Percentiles rank a stretch among this genome's conserved stretches.
Conservation (phyloP, 345 rosid genomes). For the Psidium friedrichsthalianum region DNA sequence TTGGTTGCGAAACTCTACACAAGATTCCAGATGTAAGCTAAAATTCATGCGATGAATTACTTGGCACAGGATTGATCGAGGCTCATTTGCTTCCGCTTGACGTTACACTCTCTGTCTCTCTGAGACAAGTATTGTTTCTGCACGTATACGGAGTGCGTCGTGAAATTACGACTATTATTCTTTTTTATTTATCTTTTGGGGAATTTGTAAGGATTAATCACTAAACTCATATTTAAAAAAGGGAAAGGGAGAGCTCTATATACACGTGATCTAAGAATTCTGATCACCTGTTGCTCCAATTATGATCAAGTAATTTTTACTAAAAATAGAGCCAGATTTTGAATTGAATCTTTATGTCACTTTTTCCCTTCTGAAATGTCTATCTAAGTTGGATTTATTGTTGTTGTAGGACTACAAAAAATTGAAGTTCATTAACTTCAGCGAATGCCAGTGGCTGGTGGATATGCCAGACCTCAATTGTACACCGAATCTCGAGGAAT, state of each 20-base stretch:
- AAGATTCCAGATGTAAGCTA: not conserved
- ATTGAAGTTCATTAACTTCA: not conserved
- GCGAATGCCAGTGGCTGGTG: not conserved
- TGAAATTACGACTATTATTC: not conserved
- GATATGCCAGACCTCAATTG: fast-evolving
- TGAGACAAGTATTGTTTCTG: not conserved
- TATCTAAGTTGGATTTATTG: too few relatives aligned
- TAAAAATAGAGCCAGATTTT: too few relatives aligned
- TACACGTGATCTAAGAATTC: not conserved
- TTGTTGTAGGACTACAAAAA: not conserved
- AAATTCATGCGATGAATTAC: not conserved
- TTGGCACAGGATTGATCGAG: not conserved
- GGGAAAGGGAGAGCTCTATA: fast-evolving
- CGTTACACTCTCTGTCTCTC: not conserved
- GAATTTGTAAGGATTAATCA: too few relatives aligned
- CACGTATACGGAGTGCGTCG: not conserved
- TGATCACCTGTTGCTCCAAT: not conserved
- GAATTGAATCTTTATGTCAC: too few relatives aligned
- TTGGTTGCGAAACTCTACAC: not conserved
- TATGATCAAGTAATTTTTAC: not conserved
- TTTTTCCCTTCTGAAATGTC: too few relatives aligned
- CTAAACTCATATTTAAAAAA: too few relatives aligned
- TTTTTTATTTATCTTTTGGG: too few relatives aligned
- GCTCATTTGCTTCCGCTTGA: not conserved
- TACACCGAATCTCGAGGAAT: not conserved